A percentile compares a stretch with the other conserved stretches of the same genome.
phyloP scores from a whole-genome alignment of 2,329 filamentous ascomycete species.

The Verruconis gallopava region DNA sequence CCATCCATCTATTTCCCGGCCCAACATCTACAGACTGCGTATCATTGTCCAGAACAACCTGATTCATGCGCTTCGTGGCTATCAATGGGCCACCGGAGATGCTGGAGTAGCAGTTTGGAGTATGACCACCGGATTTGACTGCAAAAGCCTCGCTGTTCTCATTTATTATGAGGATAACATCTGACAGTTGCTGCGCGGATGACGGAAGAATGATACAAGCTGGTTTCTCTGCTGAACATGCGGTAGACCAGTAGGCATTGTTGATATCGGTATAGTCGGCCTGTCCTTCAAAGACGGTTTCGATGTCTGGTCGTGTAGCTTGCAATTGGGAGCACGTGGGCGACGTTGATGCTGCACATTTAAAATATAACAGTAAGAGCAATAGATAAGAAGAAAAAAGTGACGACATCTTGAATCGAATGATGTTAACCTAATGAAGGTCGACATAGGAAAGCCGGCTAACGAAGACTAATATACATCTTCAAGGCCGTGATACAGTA shows the following conservation, averaged over 20 bases:
- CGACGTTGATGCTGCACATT: too few species aligned
- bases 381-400: too few species aligned
- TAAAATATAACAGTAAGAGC: too few species aligned
- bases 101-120: constrained; percentile 21
- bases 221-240: constrained; percentile 21
- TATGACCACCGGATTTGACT: constrained; percentile 29
- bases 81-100: constrained; percentile 27
- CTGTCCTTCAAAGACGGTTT: not conserved
- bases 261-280: not conserved
- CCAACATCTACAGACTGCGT: constrained; percentile 25
- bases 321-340: not conserved
- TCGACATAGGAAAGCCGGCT: too few species aligned
- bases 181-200: constrained; percentile 22
- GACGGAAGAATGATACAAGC: constrained; percentile 25
- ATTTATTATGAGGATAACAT: constrained; percentile 14
- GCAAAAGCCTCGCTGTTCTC: constrained; percentile 17
- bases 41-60: constrained; percentile 22
- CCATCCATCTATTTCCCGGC: constrained; percentile 28
- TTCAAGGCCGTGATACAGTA: too few species aligned
- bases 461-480: too few species aligned
- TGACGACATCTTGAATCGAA: too few species aligned
- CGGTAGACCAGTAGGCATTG: constrained; percentile 22
- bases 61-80: constrained; percentile 22
- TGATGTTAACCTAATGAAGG: too few species aligned
- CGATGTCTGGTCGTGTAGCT: constrained; percentile 2